A percentile compares a stretch with the other conserved stretches of the same genome.
Evolutionary conservation across 2,329 filamentous ascomycete genomes (phyloP).

Genomic region (Fusarium armeniacum): DNA sequence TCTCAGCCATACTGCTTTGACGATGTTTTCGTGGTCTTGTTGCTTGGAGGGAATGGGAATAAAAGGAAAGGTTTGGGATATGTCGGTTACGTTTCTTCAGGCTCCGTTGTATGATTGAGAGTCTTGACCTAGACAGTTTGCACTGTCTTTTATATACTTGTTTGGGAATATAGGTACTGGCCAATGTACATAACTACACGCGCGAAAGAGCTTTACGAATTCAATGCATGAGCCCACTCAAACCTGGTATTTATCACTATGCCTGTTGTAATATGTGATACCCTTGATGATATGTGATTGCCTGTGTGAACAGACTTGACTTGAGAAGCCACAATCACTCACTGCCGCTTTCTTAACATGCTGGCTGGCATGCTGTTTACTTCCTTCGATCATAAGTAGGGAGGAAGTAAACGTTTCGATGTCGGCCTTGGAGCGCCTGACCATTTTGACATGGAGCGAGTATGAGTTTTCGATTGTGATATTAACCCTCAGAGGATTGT

Average conservation of each 20-base stretch:
- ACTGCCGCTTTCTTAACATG: background rate
- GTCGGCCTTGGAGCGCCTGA: background rate
- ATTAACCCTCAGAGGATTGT: slow-evolving; percentile 11
- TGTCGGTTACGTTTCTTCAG: slow-evolving; percentile 13
- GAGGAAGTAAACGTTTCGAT: background rate
- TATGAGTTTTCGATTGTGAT: slow-evolving; percentile 18
- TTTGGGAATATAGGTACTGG: slow-evolving; percentile 33
- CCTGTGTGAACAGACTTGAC: no score
- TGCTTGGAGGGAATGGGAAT: slow-evolving; percentile 19
- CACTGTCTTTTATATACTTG: slow-evolving; percentile 30
- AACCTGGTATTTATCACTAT: background rate
- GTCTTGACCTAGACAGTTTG: slow-evolving; percentile 32
- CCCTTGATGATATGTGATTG: background rate
- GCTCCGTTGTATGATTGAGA: slow-evolving; percentile 40
- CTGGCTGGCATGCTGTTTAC: no score
- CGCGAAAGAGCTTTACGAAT: slow-evolving; percentile 38
- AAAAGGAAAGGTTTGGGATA: slow-evolving; percentile 24
- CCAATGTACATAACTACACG: slow-evolving; percentile 35
- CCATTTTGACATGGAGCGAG: background rate
- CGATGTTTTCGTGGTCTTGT: slow-evolving; percentile 22
- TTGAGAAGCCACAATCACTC: no score
- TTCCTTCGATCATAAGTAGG: no score
- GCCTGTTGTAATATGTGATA: background rate
- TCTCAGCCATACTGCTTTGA: slow-evolving; percentile 16
- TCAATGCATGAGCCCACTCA: slow-evolving; percentile 25